Evolutionary conservation across 768 basidiomycete species (phyloP), one percentile per base, ranked within the genome.

Genomic region (Collybia nuda): DNA sequence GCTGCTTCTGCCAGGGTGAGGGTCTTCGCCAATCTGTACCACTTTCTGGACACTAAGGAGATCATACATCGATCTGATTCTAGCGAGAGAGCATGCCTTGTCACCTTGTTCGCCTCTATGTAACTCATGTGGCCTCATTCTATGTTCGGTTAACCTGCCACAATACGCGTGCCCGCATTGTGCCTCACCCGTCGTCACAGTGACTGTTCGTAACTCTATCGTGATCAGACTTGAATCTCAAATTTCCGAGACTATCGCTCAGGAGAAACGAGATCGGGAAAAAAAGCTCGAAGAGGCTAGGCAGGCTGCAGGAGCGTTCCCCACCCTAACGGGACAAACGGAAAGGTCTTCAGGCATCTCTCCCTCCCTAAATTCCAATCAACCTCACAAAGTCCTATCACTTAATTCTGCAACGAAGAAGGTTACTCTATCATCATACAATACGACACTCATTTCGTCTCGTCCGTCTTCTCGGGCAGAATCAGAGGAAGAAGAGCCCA

Each of bases 1-100:
- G 86, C 0, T 89, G 86, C 58, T 88, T 85, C 59, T 89, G 86
- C 56, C 79, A 81, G 69, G 84, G 86, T 82, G 47, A 32, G 32
- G 12, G 14, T 32, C 24, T 26, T 3, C 7, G 4, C 24, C 6
- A 6, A 32, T 32, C 14, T 26, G n/a, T 56, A 23, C 5, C 2
- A 22, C 11, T 11, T 19, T 8, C 9, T 2, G 32, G 12, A 32
- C 9, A 32, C 32, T 32, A 14, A 32, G 32, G 12, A 32, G 32
- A 14, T 32, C 9, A 21, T 17, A 38, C 19, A 38, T 35, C 42
- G 29, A 5, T 23, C 22, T 12, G n/a, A 19, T 24, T 42, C 24
- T 21, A 87, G 86, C 85, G 2, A 70, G 82, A 41, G 65, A 69
- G 19, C 86, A 89, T 49, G 50, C 65, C 0, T 67, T 89, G n/a